Percentiles rank a stretch among this genome's conserved stretches.
Evolutionary conservation across 148 eudicot species (phyloP).

Genomic region (Chenopodium formosanum): DNA sequence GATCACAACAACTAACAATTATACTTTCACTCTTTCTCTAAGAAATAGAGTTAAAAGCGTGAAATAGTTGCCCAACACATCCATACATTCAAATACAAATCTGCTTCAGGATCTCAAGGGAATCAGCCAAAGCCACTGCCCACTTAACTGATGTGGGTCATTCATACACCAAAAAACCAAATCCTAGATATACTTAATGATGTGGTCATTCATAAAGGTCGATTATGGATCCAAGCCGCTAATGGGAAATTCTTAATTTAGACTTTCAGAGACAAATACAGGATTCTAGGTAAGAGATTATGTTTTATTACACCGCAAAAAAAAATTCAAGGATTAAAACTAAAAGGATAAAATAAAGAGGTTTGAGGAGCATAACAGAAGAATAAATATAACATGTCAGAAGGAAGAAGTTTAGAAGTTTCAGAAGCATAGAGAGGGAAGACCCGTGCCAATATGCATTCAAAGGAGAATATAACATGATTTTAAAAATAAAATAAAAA

Average conservation of each 20-base stretch:
- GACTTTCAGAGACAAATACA: too few relatives aligned
- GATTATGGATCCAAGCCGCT: not conserved
- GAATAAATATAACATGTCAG: too few relatives aligned
- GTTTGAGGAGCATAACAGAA: not conserved
- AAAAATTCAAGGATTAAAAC: too few relatives aligned
- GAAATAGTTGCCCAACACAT: not conserved
- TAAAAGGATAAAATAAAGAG: not conserved
- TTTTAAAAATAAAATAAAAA: too few relatives aligned
- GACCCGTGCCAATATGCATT: too few relatives aligned
- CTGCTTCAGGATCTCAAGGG: not conserved
- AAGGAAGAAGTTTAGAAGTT: too few relatives aligned
- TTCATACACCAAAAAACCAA: not conserved
- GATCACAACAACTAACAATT: not conserved
- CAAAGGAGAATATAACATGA: too few relatives aligned
- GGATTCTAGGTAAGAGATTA: too few relatives aligned
- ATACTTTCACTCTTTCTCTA: not conserved
- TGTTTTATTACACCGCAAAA: too few relatives aligned
- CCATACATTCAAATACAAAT: not conserved
- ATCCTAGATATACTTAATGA: not conserved
- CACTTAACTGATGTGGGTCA: not conserved
- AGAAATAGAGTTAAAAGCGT: not conserved
- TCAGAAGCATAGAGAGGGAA: too few relatives aligned
- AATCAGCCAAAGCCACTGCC: not conserved
- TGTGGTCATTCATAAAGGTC: too few relatives aligned
- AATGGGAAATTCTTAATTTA: not conserved